Evolutionary conservation across 768 basidiomycete genomes (phyloP), one percentile per base, ranked within the genome.

Genomic region (Ramaria sp.): DNA sequence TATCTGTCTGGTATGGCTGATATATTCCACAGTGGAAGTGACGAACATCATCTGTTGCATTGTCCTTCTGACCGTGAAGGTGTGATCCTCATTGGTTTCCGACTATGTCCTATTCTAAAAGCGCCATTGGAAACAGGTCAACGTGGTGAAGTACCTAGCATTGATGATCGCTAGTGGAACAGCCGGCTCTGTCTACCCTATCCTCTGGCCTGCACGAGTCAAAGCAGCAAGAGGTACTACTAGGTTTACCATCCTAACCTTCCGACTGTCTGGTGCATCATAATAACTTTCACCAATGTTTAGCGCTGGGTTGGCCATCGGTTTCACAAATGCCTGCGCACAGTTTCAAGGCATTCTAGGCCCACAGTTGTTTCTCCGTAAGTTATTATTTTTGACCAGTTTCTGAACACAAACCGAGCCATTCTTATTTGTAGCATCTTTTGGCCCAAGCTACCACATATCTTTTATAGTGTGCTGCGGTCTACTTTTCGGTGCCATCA

Each of bases 201-300:
- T 63, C 18, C 56, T 63, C 25, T 63, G 62, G 62, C 61, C 62
- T 5, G 58, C 57, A 30, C 60, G 62, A 16, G 59, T 63, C 5
- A 57, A 63, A 52, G 60, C 62, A 8, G 50, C 59, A 16, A 57
- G 57, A 24, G 62, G 62, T 4, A 63, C 62, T 24, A 60, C 62
- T 18, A 58, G 56, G 53, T 47, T 27, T 27, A 24, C 5, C 28
- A 47, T 24, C 12, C 8, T 3, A 12, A 4, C 8, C 22, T 20
- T 43, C 42, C 10, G 18, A 43, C 8, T 16, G 18, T 15, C 3
- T 27, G 7, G 9, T 28, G 2, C 8, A 6, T 27, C 7, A 27
- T 22, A 22, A 45, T 22, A 30, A 18, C 5, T n/a, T 41, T n/a
- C 20, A 1, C 18, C 39, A 12, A 41, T n/a, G 18, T 47, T 18